A percentile compares a stretch with the other conserved stretches of the same genome.
phyloP scores from a whole-genome alignment of 106 monocot species.

The Ottelia alismoides region DNA sequence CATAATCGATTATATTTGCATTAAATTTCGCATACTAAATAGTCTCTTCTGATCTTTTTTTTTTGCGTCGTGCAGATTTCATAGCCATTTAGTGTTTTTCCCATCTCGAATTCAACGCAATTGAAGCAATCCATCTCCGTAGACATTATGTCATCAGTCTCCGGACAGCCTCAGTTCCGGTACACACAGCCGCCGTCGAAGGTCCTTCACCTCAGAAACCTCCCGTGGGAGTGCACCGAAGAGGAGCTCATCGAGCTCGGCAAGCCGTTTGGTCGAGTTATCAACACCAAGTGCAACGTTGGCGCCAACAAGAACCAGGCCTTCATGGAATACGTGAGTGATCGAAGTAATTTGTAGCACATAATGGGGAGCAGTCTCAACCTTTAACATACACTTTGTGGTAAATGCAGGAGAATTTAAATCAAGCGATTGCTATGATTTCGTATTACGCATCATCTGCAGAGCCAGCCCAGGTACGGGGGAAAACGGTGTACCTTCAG shows the following conservation, averaged over 20 bases:
- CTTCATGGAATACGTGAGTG: constrained; percentile 46
- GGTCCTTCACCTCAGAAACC: constrained; percentile 42
- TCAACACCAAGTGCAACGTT: constrained; percentile 45
- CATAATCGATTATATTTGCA: no score
- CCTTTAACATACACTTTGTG: not conserved
- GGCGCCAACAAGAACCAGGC: constrained; percentile 50
- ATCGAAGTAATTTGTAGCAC: not conserved
- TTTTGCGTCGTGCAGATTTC: no score
- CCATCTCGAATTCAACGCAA: no score
- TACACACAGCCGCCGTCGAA: constrained; percentile 54
- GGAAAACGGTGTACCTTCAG: constrained; percentile 56
- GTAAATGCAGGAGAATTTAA: constrained; percentile 28
- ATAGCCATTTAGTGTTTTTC: no score
- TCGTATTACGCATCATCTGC: constrained; percentile 49
- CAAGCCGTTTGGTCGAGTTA: constrained; percentile 36
- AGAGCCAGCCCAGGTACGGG: constrained; percentile 52
- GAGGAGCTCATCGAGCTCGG: constrained; percentile 45
- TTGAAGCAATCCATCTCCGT: no score
- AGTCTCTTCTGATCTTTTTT: no score
- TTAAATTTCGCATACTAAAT: no score
- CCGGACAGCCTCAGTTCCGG: constrained; percentile 40
- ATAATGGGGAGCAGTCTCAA: no score
- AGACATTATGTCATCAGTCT: constrained; percentile 28
- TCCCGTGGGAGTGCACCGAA: constrained; percentile 48
- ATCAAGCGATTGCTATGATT: constrained; percentile 54